phyloP scores from a whole-genome alignment of 2,329 filamentous ascomycete genomes.

The Aurifilum marmelostoma region DNA sequence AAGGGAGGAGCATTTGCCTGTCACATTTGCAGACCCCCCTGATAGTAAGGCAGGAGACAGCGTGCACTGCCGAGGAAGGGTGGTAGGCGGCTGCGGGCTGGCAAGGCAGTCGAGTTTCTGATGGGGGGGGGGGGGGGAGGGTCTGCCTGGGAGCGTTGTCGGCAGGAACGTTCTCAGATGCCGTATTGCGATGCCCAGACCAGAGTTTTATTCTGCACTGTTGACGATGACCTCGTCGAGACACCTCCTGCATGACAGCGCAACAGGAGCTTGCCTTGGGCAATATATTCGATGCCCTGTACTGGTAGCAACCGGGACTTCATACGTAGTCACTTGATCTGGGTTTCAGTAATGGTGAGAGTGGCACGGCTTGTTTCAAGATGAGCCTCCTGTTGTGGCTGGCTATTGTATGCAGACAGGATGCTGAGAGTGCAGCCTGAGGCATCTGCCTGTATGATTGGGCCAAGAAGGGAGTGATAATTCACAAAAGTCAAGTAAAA shows the following conservation, averaged over 20 bases:
- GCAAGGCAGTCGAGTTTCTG: neutral
- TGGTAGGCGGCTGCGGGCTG: neutral
- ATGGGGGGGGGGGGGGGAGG: neutral
- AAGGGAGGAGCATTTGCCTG: slow-evolving; percentile 3
- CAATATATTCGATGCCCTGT: neutral
- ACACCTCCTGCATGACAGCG: neutral
- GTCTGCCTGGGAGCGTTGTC: neutral
- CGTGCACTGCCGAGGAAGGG: slow-evolving; percentile 4
- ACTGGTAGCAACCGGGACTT: neutral
- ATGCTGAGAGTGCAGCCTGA: neutral
- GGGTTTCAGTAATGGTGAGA: neutral
- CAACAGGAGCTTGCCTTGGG: neutral
- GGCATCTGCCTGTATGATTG: neutral
- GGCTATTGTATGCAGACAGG: neutral
- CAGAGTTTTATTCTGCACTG: too few relatives aligned
- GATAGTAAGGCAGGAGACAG: neutral
- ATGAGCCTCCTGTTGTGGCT: neutral
- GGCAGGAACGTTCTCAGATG: neutral
- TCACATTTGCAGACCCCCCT: neutral
- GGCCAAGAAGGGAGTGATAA: too few relatives aligned
- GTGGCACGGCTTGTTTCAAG: neutral
- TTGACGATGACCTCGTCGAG: neutral
- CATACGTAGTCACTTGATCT: neutral
- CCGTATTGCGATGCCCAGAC: too few relatives aligned
- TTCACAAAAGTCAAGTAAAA: too few relatives aligned